Base-by-base conservation (phyloP, 2,329 filamentous ascomycete genomes). In the Aspergillus fumigatiaffinis region DNA sequence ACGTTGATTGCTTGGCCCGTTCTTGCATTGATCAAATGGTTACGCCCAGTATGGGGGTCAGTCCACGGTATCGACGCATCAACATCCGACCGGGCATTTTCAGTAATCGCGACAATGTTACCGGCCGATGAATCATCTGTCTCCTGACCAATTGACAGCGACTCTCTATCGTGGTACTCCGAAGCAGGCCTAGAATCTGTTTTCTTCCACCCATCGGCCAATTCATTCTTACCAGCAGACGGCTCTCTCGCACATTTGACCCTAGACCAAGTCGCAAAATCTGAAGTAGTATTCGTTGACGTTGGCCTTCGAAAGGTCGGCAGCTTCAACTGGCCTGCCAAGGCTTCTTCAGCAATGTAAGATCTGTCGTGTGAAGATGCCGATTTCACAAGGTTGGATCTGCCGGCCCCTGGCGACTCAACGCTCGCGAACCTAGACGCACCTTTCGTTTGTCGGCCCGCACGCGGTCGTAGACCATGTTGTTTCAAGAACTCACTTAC, bases 401-500 rank as follows among this genome's bases (percentile, higher is more conserved):
- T 59, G 50, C 48, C 51, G 5, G 23, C 41, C 46, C 35, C 51
- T 32, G 47, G 51, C 44, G 21, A 47, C 10, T 25, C 17, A 21
- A 48, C 29, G 25, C 50, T 51, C 35, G 35, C 52, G 14, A 25
- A 49, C 48, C 52, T 57, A 9, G 55, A 47, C 3, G 4, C 26
- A 12, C 59, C 60, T 50, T 46, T 53, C 51, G 58, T 66, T 44
- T 65, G 60, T 48, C 64, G 67, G 52, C 60, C 50, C 52, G 59
- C 47, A 60, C 73, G 79, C 9, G 89, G 87, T 3, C 82, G 80
- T 63, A 93, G 88, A 60, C 88, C 80, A 65, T 94, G 82, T 28
- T 86, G 86, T 55, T 84, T 85, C 6, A 97, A 75, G 73, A 96
- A 97, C 58, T 91, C 85, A 51, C 81, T 83, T 26, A 90, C 79